Evolutionary conservation across 2,329 filamentous ascomycete genomes (phyloP).

Genomic region (Boeremia exigua): DNA sequence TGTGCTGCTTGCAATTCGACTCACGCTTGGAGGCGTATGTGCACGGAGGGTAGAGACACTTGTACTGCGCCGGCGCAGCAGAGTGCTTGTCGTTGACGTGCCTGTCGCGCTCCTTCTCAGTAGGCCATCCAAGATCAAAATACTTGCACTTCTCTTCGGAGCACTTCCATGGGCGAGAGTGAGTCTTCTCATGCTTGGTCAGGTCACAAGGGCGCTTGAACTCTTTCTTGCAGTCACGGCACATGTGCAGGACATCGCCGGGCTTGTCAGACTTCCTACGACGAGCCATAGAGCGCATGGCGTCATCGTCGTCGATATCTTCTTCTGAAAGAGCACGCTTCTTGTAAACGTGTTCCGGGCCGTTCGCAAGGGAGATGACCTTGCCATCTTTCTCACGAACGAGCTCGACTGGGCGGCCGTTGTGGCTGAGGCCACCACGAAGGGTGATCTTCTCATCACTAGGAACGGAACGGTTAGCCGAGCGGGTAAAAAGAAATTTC

Average conservation of each 20-base stretch:
- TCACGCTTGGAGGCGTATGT: slow-evolving; percentile 94
- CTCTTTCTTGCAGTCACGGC: slow-evolving; percentile 80
- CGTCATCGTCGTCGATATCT: slow-evolving; percentile 78
- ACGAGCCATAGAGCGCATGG: slow-evolving; percentile 91
- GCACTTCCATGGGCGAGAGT: slow-evolving; percentile 96
- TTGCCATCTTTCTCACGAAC: slow-evolving; percentile 82
- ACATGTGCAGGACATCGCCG: slow-evolving; percentile 82
- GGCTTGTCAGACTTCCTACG: slow-evolving; percentile 91
- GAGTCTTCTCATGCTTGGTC: slow-evolving; percentile 98
- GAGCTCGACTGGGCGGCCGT: slow-evolving; percentile 82
- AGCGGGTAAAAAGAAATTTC: slow-evolving; percentile 29
- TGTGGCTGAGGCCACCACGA: slow-evolving; percentile 79
- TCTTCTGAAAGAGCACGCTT: slow-evolving; percentile 66
- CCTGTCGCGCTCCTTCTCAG: slow-evolving; percentile 95
- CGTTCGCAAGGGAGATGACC: slow-evolving; percentile 71
- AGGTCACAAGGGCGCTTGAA: slow-evolving; percentile 98
- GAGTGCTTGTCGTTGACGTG: slow-evolving; percentile 98
- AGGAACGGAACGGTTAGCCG: slow-evolving; percentile 25
- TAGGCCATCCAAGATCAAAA: slow-evolving; percentile 88
- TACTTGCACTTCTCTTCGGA: slow-evolving; percentile 84
- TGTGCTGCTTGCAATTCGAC: slow-evolving; percentile 97
- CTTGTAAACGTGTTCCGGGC: slow-evolving; percentile 66
- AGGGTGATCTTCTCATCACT: slow-evolving; percentile 78
- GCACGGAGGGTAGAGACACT: slow-evolving; percentile 83
- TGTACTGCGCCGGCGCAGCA: slow-evolving; percentile 76